Conservation (phyloP, 2,329 filamentous ascomycete species). For the Trichoderma simmonsii region DNA sequence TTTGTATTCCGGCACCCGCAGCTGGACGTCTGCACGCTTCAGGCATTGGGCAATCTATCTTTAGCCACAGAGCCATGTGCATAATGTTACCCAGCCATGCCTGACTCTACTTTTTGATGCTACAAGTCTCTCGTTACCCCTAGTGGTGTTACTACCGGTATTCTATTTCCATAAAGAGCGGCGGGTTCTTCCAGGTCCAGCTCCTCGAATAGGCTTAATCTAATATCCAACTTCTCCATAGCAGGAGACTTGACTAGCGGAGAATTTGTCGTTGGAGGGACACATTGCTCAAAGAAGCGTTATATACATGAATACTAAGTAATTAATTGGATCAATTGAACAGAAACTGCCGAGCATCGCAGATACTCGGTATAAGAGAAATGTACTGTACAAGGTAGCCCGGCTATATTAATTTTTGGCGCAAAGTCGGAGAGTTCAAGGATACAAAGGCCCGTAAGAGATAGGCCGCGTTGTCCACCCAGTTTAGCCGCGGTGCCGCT, state of each 20-base stretch:
- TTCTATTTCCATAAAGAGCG: background rate
- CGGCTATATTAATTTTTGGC: background rate
- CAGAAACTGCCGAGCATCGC: background rate
- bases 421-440: background rate
- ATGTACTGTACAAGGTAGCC: background rate
- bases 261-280: background rate
- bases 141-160: background rate
- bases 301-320: background rate
- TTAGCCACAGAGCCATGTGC: background rate
- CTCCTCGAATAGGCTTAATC: background rate
- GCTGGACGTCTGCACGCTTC: background rate
- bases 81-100: background rate
- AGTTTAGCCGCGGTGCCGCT: background rate
- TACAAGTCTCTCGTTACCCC: background rate
- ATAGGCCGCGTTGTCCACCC: background rate
- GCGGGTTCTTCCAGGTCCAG: background rate
- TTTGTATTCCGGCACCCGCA: background rate
- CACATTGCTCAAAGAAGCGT: background rate
- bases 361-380: background rate
- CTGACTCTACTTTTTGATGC: background rate
- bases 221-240: background rate
- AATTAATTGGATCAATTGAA: background rate
- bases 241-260: background rate
- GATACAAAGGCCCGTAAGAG: background rate
- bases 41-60: background rate